Base-by-base conservation (phyloP, 306 rosid species). In the Senna siamea region DNA sequence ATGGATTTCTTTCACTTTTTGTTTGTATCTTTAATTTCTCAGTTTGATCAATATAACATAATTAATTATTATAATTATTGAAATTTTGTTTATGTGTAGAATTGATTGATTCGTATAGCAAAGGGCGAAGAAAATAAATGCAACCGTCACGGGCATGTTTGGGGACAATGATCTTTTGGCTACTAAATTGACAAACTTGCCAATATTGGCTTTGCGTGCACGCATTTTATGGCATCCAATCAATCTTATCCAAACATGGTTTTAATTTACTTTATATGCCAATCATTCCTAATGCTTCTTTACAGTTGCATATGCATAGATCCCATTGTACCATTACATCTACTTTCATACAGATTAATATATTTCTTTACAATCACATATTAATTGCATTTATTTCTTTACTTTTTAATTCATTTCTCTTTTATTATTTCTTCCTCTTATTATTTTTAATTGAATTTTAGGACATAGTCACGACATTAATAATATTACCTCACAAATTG, bases 171-270 rank as follows among this genome's bases (percentile, higher is more conserved):
- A 59, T 56, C n/a, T 2, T 69, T 41, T 18, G 35, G 48, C 38
- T 37, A 35, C 43, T 28, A 61, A 30, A 55, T 53, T 52, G 75
- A 72, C 84, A 51, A 75, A 53, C 48, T 81, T 22, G 47, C 15
- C 17, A 3, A 66, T 30, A 10, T 57, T 78, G 51, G 67, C 84
- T 58, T 83, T 78, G 84, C 84, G 84, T 86, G 87, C 84, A 87
- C 85, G 83, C 73, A 64, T 72, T 75, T 77, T 57, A 43, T 76
- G 9, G 73, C 77, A 66, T 34, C 56, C 62, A 17, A 76, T 63
- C 69, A 30, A 70, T 59, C 52, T 65, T 74, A 80, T 85, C 81
- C 74, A 63, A 58, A 69, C 40, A 37, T 60, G 15, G 41, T 55
- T 76, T 76, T 59, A 38, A 58, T 75, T 70, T 59, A 14, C 58